Base-by-base conservation (phyloP, 495 filamentous ascomycete genomes). In the Astrothelium macrocarpum region DNA sequence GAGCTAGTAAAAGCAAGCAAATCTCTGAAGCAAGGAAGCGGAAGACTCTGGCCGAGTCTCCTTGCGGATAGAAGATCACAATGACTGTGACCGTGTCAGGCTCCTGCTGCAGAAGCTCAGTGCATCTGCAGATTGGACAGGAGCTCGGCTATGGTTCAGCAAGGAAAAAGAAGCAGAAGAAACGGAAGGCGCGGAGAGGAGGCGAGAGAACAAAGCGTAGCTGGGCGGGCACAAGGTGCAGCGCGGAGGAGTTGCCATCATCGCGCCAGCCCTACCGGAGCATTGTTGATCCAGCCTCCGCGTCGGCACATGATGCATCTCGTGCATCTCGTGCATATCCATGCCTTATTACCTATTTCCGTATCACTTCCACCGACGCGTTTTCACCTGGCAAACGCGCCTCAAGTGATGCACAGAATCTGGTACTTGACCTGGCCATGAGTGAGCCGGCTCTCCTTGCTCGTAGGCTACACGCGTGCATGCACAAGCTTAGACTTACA, bases 1-100 rank as follows among this genome's bases (percentile, higher is more conserved):
- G 59, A 46, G 60, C n/a, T 42, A 67, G 59, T 62, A 63, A 63
- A 60, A 56, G 9, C 2, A 25, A 9, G 25, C 4, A 29, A 56
- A 23, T 56, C 43, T 9, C 3, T 18, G 43, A 16, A 20, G 25
- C 29, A 23, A 3, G 49, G 29, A 56, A 23, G 20, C 9, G 12
- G 10, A 5, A 16, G 45, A 49, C 11, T 49, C n/a, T 20, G 34
- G 34, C 5, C 34, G 5, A n/a, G n/a, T n/a, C n/a, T n/a, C n/a
- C n/a, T n/a, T n/a, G n/a, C 14, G 34, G 34, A 39, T 39, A 39
- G 34, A 39, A n/a, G n/a, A n/a, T n/a, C n/a, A n/a, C n/a, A n/a
- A n/a, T n/a, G n/a, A n/a, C n/a, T n/a, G n/a, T n/a, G n/a, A n/a
- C n/a, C n/a, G n/a, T n/a, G n/a, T n/a, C n/a, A n/a, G n/a, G n/a